Percentiles rank a stretch among this genome's conserved stretches.
Conservation (phyloP, 2,329 filamentous ascomycete species). For the Trichoderma arundinaceum region DNA sequence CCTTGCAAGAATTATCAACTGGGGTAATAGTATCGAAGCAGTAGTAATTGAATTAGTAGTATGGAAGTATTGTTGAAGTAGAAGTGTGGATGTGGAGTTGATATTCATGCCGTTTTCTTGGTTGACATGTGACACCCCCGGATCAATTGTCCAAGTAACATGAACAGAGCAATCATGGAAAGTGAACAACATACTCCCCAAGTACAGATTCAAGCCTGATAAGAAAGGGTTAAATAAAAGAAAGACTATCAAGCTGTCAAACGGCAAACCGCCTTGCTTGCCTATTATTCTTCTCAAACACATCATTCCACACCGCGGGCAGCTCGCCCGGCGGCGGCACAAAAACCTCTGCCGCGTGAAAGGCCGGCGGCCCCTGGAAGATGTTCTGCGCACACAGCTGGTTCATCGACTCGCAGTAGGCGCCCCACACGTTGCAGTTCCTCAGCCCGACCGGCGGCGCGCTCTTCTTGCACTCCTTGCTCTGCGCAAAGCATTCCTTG, state of each 20-base stretch:
- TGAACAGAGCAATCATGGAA: too few relatives aligned
- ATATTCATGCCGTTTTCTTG: too few relatives aligned
- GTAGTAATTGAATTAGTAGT: too few relatives aligned
- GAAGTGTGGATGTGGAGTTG: too few relatives aligned
- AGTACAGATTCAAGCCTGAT: not conserved
- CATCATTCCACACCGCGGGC: slow-evolving; percentile 42
- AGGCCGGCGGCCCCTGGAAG: slow-evolving; percentile 56
- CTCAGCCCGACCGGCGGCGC: slow-evolving; percentile 63
- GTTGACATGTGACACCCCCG: not conserved
- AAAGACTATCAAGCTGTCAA: not conserved
- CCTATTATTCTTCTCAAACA: slow-evolving; percentile 34
- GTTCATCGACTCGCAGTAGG: slow-evolving; percentile 62
- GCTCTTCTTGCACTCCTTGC: slow-evolving; percentile 61
- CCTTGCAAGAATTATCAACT: too few relatives aligned
- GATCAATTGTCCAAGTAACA: too few relatives aligned
- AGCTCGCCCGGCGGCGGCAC: slow-evolving; percentile 44
- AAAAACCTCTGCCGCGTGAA: slow-evolving; percentile 45
- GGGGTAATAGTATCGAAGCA: too few relatives aligned
- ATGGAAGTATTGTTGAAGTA: too few relatives aligned
- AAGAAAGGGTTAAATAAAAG: too few relatives aligned
- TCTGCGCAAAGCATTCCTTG: slow-evolving; percentile 64
- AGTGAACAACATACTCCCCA: too few relatives aligned
- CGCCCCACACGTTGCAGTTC: slow-evolving; percentile 67
- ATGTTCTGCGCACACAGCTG: slow-evolving; percentile 49
- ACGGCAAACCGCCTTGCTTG: not conserved